Base-by-base conservation (phyloP, 495 filamentous ascomycete genomes). In the Massariosphaeria phaeospora region DNA sequence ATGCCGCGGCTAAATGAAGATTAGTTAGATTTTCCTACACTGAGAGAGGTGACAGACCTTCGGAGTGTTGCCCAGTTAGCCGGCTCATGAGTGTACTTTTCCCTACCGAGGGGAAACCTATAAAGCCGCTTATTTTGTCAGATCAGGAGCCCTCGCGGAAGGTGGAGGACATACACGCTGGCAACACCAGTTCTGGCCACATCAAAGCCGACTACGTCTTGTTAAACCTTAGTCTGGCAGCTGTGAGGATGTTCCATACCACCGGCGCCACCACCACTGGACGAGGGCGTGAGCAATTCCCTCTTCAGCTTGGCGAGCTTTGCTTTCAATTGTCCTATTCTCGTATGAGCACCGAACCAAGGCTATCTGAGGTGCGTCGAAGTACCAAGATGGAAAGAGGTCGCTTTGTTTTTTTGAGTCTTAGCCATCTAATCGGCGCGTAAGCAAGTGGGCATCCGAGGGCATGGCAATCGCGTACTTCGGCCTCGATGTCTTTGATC, bases 401-500 rank as follows among this genome's bases (percentile, higher is more conserved):
- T 98, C 33, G 88, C 88, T 74, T 98, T 97, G 72, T 97, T 97
- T 75, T 96, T 97, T 70, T 97, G 93, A 64, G 91, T 97, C 71
- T 81, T 81, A 72, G 89, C 88, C 91, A 94, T 94, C 83, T 89
- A 58, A 8, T 20, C 6, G 27, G 13, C 2, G 21, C 38, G 18
- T 55, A 18, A 50, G 49, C 27, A 25, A 24, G 29, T 15, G 43
- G 20, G 29, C 3, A 25, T 7, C 10, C 30, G 38, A 3, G 24
- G 12, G 11, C 1, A 12, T 52, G 29, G 26, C 57, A 38, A 23
- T 42, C 76, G 80, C 85, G 74, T 75, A 84, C 82, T 71, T 96
- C 93, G 75, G 85, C 75, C 86, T 98, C 93, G 70, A 97, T 84
- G 66, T 90, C 88, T 71, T 95, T 98, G 78, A 98, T 98, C 89